These are phyloP conservation scores for Ceratorhiza oryzae-sativae DNA, from an alignment of 1,284 basidiomycete genomes.

Conservation along the genomic window DNA sequence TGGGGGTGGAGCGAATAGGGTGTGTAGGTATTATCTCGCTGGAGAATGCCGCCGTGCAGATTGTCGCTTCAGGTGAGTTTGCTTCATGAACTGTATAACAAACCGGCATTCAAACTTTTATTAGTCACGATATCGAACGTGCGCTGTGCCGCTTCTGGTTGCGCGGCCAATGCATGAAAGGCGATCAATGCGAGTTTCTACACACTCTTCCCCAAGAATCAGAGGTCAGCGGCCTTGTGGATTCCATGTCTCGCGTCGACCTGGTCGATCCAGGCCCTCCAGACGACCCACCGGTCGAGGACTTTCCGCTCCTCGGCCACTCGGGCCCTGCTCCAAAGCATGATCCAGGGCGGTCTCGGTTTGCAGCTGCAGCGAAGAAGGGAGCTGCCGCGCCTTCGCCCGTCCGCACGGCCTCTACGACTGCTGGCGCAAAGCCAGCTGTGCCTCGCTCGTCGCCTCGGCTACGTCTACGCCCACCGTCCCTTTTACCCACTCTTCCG, in stretches of 20 bases:
- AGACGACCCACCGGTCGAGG: constrained; percentile 67
- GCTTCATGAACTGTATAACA: not conserved
- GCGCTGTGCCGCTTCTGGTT: constrained; percentile 98
- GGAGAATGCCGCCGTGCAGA: constrained; percentile 96
- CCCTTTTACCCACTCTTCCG: constrained; percentile 84
- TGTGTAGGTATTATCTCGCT: constrained; percentile 95
- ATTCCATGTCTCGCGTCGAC: constrained; percentile 73
- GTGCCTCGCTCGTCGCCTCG: constrained; percentile 87
- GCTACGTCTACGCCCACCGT: constrained; percentile 80
- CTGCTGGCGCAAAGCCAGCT: constrained; percentile 55
- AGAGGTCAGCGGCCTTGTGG: constrained; percentile 69
- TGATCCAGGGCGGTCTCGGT: constrained; percentile 84
- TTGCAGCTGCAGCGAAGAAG: constrained; percentile 82
- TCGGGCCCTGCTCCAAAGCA: constrained; percentile 44
- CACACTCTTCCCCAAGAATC: constrained; percentile 85
- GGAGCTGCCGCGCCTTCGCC: constrained; percentile 44
- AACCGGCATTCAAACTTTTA: not conserved
- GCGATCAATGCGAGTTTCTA: constrained; percentile 88
- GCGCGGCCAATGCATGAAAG: constrained; percentile 93
- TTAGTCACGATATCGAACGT: constrained; percentile 87
- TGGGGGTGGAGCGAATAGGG: constrained; percentile 50
- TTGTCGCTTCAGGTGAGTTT: constrained; percentile 90
- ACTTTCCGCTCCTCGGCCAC: constrained; percentile 80
- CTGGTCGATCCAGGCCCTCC: constrained; percentile 56
- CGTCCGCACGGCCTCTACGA: constrained; percentile 46